Conservation (phyloP, 1,284 basidiomycete genomes). For the Apiotrichum porosum region DNA sequence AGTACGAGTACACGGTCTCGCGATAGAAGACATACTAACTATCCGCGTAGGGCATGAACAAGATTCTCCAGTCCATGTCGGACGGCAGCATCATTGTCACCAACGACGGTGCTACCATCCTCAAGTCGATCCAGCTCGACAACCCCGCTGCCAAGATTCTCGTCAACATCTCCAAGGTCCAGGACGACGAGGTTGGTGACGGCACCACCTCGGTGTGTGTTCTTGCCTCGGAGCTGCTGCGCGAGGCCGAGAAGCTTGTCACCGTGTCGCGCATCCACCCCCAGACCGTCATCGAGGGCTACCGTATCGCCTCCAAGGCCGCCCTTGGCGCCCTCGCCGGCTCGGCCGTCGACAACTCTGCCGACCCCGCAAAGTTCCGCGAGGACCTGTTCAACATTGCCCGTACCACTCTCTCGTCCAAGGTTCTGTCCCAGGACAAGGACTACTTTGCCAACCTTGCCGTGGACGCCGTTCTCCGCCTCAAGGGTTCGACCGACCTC, state of each 20-base stretch:
- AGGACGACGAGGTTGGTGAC: constrained; percentile 98
- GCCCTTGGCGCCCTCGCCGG: constrained; percentile 79
- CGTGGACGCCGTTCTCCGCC: constrained; percentile 89
- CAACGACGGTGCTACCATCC: constrained; percentile 97
- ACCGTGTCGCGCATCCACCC: constrained; percentile 84
- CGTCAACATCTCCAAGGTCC: constrained; percentile 99
- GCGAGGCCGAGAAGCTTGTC: constrained; percentile 95
- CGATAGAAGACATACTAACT: no score
- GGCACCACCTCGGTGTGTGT: constrained; percentile 95
- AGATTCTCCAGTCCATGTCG: constrained; percentile 67
- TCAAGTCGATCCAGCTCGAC: constrained; percentile 95
- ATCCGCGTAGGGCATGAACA: constrained; percentile 53
- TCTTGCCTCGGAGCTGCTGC: constrained; percentile 80
- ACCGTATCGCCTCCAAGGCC: constrained; percentile 81
- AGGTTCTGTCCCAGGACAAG: constrained; percentile 96
- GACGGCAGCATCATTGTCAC: constrained; percentile 93
- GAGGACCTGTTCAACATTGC: constrained; percentile 95
- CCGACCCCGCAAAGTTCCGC: constrained; percentile 71
- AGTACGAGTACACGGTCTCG: no score
- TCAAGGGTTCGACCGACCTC: constrained; percentile 92
- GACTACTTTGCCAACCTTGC: constrained; percentile 98
- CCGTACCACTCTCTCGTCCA: constrained; percentile 89
- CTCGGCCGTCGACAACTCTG: constrained; percentile 74
- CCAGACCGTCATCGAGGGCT: constrained; percentile 99
- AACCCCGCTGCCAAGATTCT: constrained; percentile 99